phyloP scores from a whole-genome alignment of 2,329 filamentous ascomycete genomes.

The Colletotrichum liriopes region DNA sequence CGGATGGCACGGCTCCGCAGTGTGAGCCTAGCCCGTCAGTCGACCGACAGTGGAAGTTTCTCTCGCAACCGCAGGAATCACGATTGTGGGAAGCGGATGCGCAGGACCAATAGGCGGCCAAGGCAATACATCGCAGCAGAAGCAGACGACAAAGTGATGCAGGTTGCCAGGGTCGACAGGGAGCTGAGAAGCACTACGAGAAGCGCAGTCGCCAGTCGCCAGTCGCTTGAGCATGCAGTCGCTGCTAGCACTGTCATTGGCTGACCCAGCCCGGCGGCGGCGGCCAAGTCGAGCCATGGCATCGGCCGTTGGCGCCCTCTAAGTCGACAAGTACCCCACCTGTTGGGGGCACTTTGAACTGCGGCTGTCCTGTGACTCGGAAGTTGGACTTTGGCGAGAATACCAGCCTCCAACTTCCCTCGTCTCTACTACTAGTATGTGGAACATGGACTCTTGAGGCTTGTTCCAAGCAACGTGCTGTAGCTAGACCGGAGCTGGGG shows the following conservation, averaged over 20 bases:
- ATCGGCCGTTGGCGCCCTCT: background rate
- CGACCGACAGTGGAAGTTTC: background rate
- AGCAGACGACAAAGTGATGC: conserved; percentile 11
- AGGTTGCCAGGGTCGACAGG: background rate
- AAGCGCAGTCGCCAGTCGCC: conserved; percentile 18
- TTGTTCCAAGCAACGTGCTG: no score
- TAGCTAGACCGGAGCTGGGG: no score
- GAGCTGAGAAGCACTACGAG: conserved; percentile 1
- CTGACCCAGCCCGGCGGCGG: conserved; percentile 2
- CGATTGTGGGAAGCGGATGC: background rate
- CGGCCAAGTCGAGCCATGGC: conserved; percentile 8
- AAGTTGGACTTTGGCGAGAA: background rate
- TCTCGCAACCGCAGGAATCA: background rate
- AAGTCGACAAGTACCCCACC: background rate
- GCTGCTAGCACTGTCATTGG: conserved; percentile 24
- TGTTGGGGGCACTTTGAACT: background rate
- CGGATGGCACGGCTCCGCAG: background rate
- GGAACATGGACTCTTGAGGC: no score
- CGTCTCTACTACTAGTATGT: no score
- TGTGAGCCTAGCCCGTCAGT: background rate
- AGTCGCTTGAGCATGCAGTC: conserved; percentile 40
- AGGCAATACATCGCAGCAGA: background rate
- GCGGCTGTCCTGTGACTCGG: background rate
- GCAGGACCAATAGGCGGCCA: background rate
- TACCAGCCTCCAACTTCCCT: no score